Base-by-base conservation (phyloP, 208 protist species). In the Crithidia fasciculata region DNA sequence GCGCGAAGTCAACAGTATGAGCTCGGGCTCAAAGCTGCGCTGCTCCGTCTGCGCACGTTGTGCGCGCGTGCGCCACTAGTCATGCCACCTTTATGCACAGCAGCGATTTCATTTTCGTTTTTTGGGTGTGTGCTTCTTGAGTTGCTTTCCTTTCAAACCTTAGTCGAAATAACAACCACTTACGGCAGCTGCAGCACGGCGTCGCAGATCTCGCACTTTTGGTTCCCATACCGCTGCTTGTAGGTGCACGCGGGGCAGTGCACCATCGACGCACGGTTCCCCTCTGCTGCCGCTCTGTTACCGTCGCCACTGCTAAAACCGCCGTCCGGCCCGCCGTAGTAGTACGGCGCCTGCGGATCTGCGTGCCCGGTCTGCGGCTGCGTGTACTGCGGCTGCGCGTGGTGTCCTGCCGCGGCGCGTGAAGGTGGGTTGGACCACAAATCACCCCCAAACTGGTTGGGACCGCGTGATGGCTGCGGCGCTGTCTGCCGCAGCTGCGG, bases 191-290 rank as follows among this genome's bases (percentile, higher is more conserved):
- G 54, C 2, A 84, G 65, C 43, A 13, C 43, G 2, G 66, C 62
- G 3, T 79, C 73, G 19, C 81, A 86, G 19, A 86, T 78, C 59
- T 78, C 68, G 47, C 84, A 88, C 15, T 60, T 69, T 5, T 56
- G 67, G 47, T 82, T 83, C 7, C 74, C 62, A 41, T 82, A 81
- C 15, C n/a, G 40, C 62, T 88, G 80, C 74, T 75, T 66, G 47
- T 64, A 88, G 28, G 84, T 88, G 59, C 84, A 85, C n/a, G 68
- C 71, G 3, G 80, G 80, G 52, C 84, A 88, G 56, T 40, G 54
- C 60, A 88, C 78, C 37, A 75, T 59, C 16, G 45, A 50, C 28
- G 28, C 28, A 28, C 28, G 28, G n/a, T 74, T 56, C 0, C 59
- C 52, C 13, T 64, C 76, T 15, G 49, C 16, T 3, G 56, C 60